Evolutionary conservation across 2,329 filamentous ascomycete species (phyloP).

Genomic region (Venturia carpophila): DNA sequence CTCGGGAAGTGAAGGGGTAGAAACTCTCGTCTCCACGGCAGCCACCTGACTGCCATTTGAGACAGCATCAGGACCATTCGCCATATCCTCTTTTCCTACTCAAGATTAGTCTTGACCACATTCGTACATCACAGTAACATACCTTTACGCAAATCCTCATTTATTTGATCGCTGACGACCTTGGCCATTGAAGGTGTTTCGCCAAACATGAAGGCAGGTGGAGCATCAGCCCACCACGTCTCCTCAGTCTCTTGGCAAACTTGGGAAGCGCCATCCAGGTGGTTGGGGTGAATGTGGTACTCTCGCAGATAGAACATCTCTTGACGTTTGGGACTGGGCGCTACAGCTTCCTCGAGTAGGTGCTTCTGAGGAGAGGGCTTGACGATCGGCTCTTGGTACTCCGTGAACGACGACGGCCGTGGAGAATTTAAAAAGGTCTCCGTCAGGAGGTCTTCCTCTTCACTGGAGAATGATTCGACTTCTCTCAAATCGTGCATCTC

Average conservation of each 20-base stretch:
- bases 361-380: neutral
- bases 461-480: neutral
- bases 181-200: constrained; percentile 4
- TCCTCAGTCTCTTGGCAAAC: constrained; percentile 10
- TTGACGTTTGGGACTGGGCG: neutral
- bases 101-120: neutral
- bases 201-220: constrained; percentile 2
- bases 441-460: neutral
- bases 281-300: neutral
- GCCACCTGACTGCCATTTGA: too few species aligned
- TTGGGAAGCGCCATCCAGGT: neutral
- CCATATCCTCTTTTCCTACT: neutral
- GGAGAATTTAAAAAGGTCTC: neutral
- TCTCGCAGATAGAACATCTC: neutral
- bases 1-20: neutral
- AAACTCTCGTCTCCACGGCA: neutral
- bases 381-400: neutral
- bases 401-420: neutral
- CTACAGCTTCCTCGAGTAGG: neutral
- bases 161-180: neutral
- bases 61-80: neutral
- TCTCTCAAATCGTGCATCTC: neutral
- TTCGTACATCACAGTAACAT: neutral
- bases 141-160: constrained; percentile 12
- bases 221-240: constrained; percentile 14